Evolutionary conservation across 2,329 filamentous ascomycete genomes (phyloP).

Genomic region (Trichoderma afroharzianum): DNA sequence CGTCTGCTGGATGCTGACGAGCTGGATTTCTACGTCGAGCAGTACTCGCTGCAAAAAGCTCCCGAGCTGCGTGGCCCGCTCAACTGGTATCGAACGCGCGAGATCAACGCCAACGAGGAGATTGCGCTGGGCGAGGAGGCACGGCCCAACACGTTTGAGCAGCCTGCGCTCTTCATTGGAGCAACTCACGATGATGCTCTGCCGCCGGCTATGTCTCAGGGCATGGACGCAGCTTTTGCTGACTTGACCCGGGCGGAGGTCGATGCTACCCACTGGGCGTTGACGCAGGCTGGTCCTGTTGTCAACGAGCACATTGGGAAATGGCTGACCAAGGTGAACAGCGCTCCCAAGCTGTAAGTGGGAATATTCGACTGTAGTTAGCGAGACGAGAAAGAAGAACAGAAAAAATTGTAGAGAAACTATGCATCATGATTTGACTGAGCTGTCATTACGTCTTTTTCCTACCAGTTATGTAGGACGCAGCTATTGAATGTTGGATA

Average conservation of each 20-base stretch:
- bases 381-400: not conserved
- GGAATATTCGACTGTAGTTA: not conserved
- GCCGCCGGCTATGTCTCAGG: slow-evolving; percentile 63
- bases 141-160: slow-evolving; percentile 42
- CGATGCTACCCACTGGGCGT: slow-evolving; percentile 73
- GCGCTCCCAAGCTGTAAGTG: slow-evolving; percentile 27
- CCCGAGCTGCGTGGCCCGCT: slow-evolving; percentile 71
- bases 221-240: slow-evolving; percentile 67
- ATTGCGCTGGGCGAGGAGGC: slow-evolving; percentile 54
- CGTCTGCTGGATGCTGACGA: slow-evolving; percentile 64
- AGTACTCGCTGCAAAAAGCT: slow-evolving; percentile 58
- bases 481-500: not conserved
- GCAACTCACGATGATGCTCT: slow-evolving; percentile 70
- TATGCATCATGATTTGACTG: not conserved
- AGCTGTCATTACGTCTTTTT: not conserved
- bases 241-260: slow-evolving; percentile 65
- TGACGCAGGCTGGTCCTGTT: slow-evolving; percentile 67
- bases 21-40: slow-evolving; percentile 69
- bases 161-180: slow-evolving; percentile 71
- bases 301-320: slow-evolving; percentile 65
- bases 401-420: not conserved
- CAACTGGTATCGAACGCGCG: slow-evolving; percentile 81
- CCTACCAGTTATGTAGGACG: not conserved
- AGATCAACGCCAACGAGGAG: slow-evolving; percentile 77
- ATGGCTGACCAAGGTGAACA: slow-evolving; percentile 54